phyloP scores from a whole-genome alignment of 2,329 filamentous ascomycete genomes.

The Fusarium continuum region DNA sequence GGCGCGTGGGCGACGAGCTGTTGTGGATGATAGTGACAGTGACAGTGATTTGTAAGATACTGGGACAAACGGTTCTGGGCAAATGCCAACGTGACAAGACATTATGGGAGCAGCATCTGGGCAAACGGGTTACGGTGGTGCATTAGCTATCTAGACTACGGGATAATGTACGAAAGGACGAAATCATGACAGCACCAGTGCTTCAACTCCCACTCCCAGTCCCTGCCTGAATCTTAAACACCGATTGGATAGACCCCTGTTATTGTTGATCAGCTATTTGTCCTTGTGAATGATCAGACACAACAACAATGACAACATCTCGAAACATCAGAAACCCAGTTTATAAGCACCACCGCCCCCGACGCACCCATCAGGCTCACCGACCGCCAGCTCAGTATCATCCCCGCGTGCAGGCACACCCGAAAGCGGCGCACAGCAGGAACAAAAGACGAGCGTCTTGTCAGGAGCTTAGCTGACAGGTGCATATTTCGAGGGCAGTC shows the following conservation, averaged over 20 bases:
- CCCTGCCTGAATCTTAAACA: not conserved
- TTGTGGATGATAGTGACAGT: slow-evolving; percentile 47
- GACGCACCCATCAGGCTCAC: slow-evolving; percentile 46
- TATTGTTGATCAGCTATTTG: slow-evolving; percentile 28
- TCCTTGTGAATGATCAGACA: not conserved
- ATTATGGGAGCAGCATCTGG: not conserved
- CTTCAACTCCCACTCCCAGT: not conserved
- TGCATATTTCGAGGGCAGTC: slow-evolving; percentile 48
- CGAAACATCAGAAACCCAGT: slow-evolving; percentile 56
- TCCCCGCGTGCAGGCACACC: slow-evolving; percentile 50
- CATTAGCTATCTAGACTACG: slow-evolving; percentile 34
- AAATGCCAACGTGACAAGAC: slow-evolving; percentile 1
- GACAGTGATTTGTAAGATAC: slow-evolving; percentile 40
- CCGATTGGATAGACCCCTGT: slow-evolving; percentile 17
- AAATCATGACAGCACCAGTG: slow-evolving; percentile 5
- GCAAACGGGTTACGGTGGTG: slow-evolving; percentile 13
- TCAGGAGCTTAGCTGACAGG: slow-evolving; percentile 35
- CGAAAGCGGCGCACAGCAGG: slow-evolving; percentile 38
- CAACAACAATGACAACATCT: slow-evolving; percentile 36
- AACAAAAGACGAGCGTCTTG: slow-evolving; percentile 20
- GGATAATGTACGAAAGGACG: slow-evolving; percentile 24
- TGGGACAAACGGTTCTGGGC: not conserved
- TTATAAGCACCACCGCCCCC: slow-evolving; percentile 57
- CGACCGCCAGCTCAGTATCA: slow-evolving; percentile 33
- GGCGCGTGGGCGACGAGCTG: slow-evolving; percentile 41